Base-by-base conservation (phyloP, 2,329 filamentous ascomycete species). In the Penicillium sumatraense region DNA sequence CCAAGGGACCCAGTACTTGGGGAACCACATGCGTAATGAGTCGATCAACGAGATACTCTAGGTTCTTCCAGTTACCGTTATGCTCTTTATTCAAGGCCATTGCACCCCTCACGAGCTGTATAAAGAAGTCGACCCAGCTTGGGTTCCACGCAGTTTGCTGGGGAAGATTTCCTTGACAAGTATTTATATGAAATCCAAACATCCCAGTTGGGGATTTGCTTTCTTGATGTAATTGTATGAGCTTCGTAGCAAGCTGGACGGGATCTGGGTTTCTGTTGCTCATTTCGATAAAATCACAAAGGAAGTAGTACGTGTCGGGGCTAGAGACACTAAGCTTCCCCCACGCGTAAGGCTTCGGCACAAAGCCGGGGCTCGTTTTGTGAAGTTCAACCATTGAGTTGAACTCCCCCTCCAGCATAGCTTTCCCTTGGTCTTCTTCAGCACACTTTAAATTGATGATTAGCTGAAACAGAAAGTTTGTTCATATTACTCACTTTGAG, bases 141-240 rank as follows among this genome's bases (percentile, higher is more conserved):
- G 59, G 54, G 16, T 73, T 66, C 72, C 71, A 76, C 6, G 31
- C 46, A 9, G 46, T 49, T 7, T 54, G 52, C 40, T 72, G 70
- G 9, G 66, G 53, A 1, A 61, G 58, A 7, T 57, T 59, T 2
- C 74, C 74, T 16, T 68, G 64, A 16, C 62, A 75, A 1, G 72
- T 76, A 3, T 62, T 61, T 21, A 70, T 54, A 18, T 69, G 68
- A 51, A 75, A 78, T 2, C 74, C 76, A 51, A 77, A 77, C 52
- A 70, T 68, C 3, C 70, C 70, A 3, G 66, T 71, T 0, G 64
- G 63, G 14, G 69, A 73, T 14, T 47, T 48, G 38, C 66, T 70
- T 4, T 45, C 61, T 21, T 48, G 45, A 55, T 72, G 69, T 14
- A 72, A 63, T 16, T 62, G 47, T 18, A 61, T 63, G 36, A 36